Base-by-base conservation (phyloP, 306 rosid genomes). In the Fragaria nilgerrensis region DNA sequence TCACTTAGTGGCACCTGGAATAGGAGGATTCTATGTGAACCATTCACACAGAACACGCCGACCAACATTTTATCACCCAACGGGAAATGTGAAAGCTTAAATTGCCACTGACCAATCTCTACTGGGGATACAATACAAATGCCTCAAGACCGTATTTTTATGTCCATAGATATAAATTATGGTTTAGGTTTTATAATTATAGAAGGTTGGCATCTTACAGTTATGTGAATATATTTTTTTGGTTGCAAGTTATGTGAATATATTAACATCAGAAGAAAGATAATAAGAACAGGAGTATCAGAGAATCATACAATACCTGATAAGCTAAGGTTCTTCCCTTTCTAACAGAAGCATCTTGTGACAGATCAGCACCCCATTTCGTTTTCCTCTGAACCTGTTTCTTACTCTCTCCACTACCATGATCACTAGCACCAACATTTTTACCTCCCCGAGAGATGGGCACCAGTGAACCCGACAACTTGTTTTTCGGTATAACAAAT, bases 401-500 rank as follows among this genome's bases (percentile, higher is more conserved):
- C 50, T 84, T 78, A 82, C 62, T 87, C 78, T 89, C 94, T 64
- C 88, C 91, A 75, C 77, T 75, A 82, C 78, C 64, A 32, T 81
- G 43, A 78, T 90, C 94, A 37, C 77, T 53, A 41, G 75, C 82
- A 76, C 91, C 93, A 9, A 47, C 80, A 36, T 82, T 89, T 78
- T 82, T 86, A 34, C 80, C 82, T 80, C 92, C 92, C 61, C 90
- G 90, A 45, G 87, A 88, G 56, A 87, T 59, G 16, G 98, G 98
- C 59, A 95, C 90, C 65, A 92, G 75, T 14, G 98, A 92, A 62
- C 98, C 98, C 2, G 93, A 90, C 71, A 95, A 81, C 87, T 95
- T 92, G 83, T 95, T 95, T 87, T 88, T 95, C 0, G 97, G 98
- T 67, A 95, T 95, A 69, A 92, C 97, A 89, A 95, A 95, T 27